Percentiles rank a stretch among this genome's conserved stretches.
These are phyloP conservation scores for Pachyrhizus erosus DNA, from an alignment of 306 rosid species.

Conservation along the genomic window DNA sequence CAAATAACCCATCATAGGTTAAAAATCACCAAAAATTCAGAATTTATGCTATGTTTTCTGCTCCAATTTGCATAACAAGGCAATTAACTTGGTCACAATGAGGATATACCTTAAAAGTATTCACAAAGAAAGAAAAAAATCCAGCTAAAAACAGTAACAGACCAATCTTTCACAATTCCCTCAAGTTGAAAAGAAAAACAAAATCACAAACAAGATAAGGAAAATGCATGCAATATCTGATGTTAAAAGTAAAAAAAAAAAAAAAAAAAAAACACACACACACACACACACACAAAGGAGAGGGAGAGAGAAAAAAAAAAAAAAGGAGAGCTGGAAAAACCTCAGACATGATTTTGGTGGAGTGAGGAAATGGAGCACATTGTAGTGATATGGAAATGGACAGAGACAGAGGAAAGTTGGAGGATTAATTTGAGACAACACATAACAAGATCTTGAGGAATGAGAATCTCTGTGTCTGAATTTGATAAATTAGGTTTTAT, in stretches of 20 bases:
- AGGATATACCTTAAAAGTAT: neutral
- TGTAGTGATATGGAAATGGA: slow-evolving; percentile 41
- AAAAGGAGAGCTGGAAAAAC: slow-evolving; percentile 8
- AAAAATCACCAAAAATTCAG: slow-evolving; percentile 28
- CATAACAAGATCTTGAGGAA: slow-evolving; percentile 29
- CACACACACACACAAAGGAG: too few relatives aligned
- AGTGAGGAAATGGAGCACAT: slow-evolving; percentile 44
- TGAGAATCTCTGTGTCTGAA: slow-evolving; percentile 55
- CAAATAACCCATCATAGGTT: neutral
- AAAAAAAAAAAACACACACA: too few relatives aligned
- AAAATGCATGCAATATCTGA: slow-evolving; percentile 42
- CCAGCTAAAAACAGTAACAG: slow-evolving; percentile 17
- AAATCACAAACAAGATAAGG: neutral
- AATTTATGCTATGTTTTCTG: slow-evolving; percentile 10
- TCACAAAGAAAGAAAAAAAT: slow-evolving; percentile 26
- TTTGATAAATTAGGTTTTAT: slow-evolving; percentile 75
- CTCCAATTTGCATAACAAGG: slow-evolving; percentile 29
- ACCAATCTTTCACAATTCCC: neutral
- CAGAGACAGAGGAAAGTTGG: slow-evolving; percentile 30
- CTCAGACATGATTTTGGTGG: slow-evolving; percentile 52
- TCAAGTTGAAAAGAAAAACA: neutral
- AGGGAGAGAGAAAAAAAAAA: neutral
- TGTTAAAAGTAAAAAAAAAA: neutral
- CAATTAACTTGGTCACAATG: neutral
- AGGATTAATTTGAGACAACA: slow-evolving; percentile 34